A percentile compares a stretch with the other conserved stretches of the same genome.
Conservation (phyloP, 2,329 filamentous ascomycete species). For the Botrytis elliptica region DNA sequence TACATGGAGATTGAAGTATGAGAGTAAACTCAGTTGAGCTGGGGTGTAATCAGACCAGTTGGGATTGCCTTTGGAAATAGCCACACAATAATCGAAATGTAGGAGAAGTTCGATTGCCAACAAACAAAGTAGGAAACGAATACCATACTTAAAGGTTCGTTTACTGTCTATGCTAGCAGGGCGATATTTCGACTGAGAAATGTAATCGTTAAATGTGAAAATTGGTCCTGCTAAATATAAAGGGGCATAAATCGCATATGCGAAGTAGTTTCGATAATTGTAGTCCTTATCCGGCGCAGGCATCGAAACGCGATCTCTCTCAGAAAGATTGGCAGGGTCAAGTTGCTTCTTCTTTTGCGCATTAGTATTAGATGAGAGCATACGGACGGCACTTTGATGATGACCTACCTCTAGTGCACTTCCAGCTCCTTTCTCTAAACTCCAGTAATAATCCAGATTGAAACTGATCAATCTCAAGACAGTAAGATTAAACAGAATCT, state of each 20-base stretch:
- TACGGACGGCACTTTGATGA: not conserved
- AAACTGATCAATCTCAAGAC: conserved; percentile 91
- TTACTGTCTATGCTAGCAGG: conserved; percentile 65
- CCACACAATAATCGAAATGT: conserved; percentile 90
- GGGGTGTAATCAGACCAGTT: conserved; percentile 82
- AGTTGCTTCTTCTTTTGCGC: conserved; percentile 92
- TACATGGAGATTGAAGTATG: conserved; percentile 93
- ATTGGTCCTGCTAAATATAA: conserved; percentile 93
- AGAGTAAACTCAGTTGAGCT: conserved; percentile 83
- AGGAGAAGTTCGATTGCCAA: conserved; percentile 88
- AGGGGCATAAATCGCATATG: conserved; percentile 87
- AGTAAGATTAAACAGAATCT: conserved; percentile 96
- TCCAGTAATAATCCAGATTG: conserved; percentile 97
- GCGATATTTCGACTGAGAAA: conserved; percentile 77
- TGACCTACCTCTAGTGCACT: conserved; percentile 77
- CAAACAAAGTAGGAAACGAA: conserved; percentile 78
- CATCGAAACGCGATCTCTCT: conserved; percentile 78
- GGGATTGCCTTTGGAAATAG: conserved; percentile 79
- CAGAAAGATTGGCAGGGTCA: conserved; percentile 81
- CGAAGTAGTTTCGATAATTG: conserved; percentile 81
- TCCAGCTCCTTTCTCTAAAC: conserved; percentile 59
- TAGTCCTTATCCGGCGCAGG: conserved; percentile 72
- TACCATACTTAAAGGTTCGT: conserved; percentile 76
- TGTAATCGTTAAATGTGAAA: conserved; percentile 96
- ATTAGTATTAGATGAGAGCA: conserved; percentile 52